Base-by-base conservation (phyloP, 345 rosid genomes). In the Leavenworthia alabamica region DNA sequence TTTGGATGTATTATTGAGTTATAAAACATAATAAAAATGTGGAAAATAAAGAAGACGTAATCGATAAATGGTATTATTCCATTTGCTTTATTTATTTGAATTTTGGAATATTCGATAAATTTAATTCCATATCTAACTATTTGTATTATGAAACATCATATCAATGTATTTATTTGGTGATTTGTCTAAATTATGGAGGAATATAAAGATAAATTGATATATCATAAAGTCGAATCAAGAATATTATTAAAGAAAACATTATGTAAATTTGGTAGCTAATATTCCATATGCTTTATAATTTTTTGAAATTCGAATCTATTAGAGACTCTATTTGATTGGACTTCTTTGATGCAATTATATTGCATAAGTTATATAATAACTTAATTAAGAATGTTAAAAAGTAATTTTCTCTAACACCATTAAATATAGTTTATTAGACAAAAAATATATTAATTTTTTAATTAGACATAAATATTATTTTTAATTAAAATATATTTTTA, bases 121-220 rank as follows among this genome's bases (percentile, higher is more conserved):
- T 43, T 22, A 4, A 53, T 28, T 28, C 36, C 12, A 20, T 23
- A 40, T 50, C 6, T 41, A 27, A n/a, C 13, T 47, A 28, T 39
- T 56, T 57, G 33, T 28, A 41, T 48, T 27, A 50, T 59, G 27
- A 41, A 50, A 58, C 60, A 68, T 59, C 73, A 59, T 2, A 59
- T 67, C 60, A 59, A 15, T 24, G 8, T 16, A 15, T 24, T 5
- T 16, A 32, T 60, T 39, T 28, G 35, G 8, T 23, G 44, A 59
- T 67, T 57, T 50, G 24, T 20, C 19, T 12, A 33, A 59, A 49
- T 5, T 51, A 60, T 41, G 66, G 52, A 68, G 33, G 45, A 50
- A 32, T 24, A 6, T 59, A 24, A 46, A 51, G 23, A 50, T 59
- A 17, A 68, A 58, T 41, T 59, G 66, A 68, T 54, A 58, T 53